Evolutionary conservation across 495 filamentous ascomycete species (phyloP).

Genomic region (Penicillium chermesinum): DNA sequence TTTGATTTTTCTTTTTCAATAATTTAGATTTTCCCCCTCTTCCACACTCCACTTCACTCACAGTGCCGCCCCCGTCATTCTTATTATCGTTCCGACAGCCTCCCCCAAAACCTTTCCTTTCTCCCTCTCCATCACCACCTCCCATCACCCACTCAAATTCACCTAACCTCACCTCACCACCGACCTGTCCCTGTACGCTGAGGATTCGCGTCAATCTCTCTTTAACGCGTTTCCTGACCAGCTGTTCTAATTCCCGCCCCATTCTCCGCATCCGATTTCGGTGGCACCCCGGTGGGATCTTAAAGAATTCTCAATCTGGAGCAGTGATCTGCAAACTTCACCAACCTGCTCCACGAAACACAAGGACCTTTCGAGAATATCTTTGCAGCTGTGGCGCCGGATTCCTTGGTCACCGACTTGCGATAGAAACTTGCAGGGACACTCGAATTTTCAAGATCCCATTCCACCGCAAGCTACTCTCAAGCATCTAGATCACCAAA

Average conservation of each 20-base stretch:
- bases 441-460: conserved; percentile 14
- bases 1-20: conserved; percentile 16
- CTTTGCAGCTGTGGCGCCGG: conserved; percentile 4
- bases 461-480: conserved; percentile 12
- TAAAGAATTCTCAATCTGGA: conserved; percentile 10
- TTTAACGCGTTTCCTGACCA: conserved; percentile 9
- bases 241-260: conserved; percentile 1
- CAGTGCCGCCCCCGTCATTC: conserved; percentile 28
- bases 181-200: background rate
- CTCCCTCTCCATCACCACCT: conserved; percentile 6
- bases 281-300: conserved; percentile 21
- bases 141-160: conserved; percentile 1
- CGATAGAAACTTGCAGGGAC: conserved; percentile 14
- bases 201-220: conserved; percentile 21
- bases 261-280: conserved; percentile 17
- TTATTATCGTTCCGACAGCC: conserved; percentile 28
- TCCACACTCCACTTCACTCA: conserved; percentile 21
- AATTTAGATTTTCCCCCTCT: conserved; percentile 15
- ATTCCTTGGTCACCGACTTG: conserved; percentile 17
- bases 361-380: background rate
- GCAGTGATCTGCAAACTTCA: background rate
- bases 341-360: background rate
- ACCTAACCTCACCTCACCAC: conserved; percentile 4
- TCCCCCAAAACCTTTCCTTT: conserved; percentile 14
- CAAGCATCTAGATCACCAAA: conserved; percentile 17